phyloP scores from a whole-genome alignment of 2,329 filamentous ascomycete genomes.

The Colletotrichum sp. region DNA sequence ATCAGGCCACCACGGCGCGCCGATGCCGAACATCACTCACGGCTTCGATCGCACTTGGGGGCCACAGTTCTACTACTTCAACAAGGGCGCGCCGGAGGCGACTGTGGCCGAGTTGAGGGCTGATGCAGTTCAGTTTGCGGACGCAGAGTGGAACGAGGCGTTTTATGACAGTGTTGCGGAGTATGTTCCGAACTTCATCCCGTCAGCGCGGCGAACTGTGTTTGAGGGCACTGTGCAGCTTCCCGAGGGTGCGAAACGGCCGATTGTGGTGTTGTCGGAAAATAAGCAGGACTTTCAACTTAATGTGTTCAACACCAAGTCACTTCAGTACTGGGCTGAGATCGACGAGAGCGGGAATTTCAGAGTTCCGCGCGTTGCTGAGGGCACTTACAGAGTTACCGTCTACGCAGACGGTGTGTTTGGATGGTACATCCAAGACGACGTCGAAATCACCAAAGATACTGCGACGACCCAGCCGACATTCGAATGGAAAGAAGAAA shows the following conservation, averaged over 20 bases:
- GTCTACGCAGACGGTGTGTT: slow-evolving; percentile 68
- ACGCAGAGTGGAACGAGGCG: slow-evolving; percentile 57
- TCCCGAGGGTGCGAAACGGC: slow-evolving; percentile 52
- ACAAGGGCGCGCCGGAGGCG: slow-evolving; percentile 31
- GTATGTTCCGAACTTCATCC: slow-evolving; percentile 63
- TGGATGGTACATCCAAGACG: slow-evolving; percentile 61
- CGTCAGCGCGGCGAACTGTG: slow-evolving; percentile 53
- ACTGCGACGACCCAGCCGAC: slow-evolving; percentile 33
- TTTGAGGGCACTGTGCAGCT: slow-evolving; percentile 56
- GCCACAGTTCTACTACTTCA: slow-evolving; percentile 69
- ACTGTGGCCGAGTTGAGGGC: neutral
- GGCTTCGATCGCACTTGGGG: slow-evolving; percentile 72
- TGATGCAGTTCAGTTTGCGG: slow-evolving; percentile 58
- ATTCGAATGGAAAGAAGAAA: slow-evolving; percentile 58
- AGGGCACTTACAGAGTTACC: slow-evolving; percentile 65
- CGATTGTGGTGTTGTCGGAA: slow-evolving; percentile 58
- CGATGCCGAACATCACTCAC: slow-evolving; percentile 67
- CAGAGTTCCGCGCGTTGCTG: slow-evolving; percentile 58
- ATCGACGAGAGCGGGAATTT: slow-evolving; percentile 53
- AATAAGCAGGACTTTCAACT: slow-evolving; percentile 37
- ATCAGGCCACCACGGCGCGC: slow-evolving; percentile 68
- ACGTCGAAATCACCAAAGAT: slow-evolving; percentile 48
- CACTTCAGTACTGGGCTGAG: slow-evolving; percentile 68
- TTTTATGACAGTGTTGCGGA: slow-evolving; percentile 69
- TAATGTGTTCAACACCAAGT: slow-evolving; percentile 55